Base-by-base conservation (phyloP, 495 filamentous ascomycete genomes). In the Talaromyces trachyspermus region DNA sequence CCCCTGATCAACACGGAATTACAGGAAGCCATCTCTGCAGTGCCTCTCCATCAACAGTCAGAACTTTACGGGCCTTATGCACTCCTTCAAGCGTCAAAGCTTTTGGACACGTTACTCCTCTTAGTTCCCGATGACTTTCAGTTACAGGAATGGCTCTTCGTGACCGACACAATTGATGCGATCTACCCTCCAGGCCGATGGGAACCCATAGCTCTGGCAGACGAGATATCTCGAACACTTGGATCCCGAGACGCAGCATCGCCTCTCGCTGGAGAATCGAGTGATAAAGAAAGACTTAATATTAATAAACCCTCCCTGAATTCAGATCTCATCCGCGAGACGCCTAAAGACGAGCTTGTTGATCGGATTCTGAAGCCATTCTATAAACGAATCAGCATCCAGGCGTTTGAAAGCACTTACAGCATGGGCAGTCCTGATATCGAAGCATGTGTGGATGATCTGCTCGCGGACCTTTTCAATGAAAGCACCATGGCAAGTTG, bases 151-250 rank as follows among this genome's bases (percentile, higher is more conserved):
- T 99, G 92, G 92, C 77, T 97, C 14, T 99, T 94, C 62, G 80
- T 97, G 19, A 91, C 89, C 4, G 94, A 99, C 60, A 96, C 90
- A 27, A 90, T 95, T 53, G 92, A 99, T 58, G 89, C 94, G 1
- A 88, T 97, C 18, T 97, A 97, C 58, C 80, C 85, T 12, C 83
- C 89, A 1, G 63, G 78, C n/a, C 66, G 73, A 41, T 85, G 82
- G 68, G 74, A 80, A 45, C 79, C 90, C 1, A 71, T 84, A 3
- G 88, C 89, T 1, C 74, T 97, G 9, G 84, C 85, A 14, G 92
- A 98, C 53, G 87, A 91, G 55, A 69, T 98, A 6, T 85, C 86
- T 0, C 87, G 92, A 54, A 84, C 80, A 49, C 69, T 96, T 0
- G 85, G 84, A 8, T 64, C 69, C 2, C 65, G 66, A 9, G 58